Conservation (phyloP, 768 basidiomycete species). For the Boletus rufocinnamomeus region DNA sequence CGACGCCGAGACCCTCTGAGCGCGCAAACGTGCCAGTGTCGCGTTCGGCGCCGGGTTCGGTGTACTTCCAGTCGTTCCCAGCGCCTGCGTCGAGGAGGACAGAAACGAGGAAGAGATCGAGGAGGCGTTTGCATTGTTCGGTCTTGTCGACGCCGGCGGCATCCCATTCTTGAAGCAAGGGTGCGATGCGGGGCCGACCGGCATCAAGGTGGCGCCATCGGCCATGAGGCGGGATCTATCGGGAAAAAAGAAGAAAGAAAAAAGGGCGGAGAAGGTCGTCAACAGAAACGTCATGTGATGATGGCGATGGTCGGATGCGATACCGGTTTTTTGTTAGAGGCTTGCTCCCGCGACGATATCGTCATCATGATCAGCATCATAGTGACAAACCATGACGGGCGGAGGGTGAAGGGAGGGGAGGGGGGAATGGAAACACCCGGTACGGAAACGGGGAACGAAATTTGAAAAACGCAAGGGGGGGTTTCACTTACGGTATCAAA, state of each 20-base stretch:
- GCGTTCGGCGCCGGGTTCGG: slow-evolving; percentile 50
- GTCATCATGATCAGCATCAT: background rate
- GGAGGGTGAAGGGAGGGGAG: slow-evolving; percentile 6
- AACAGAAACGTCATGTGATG: slow-evolving; percentile 5
- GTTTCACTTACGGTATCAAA: slow-evolving; percentile 55
- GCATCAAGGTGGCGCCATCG: slow-evolving; percentile 89
- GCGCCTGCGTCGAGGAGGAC: slow-evolving; percentile 96
- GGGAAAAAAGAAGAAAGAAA: too few relatives aligned
- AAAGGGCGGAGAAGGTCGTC: background rate
- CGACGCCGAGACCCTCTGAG: slow-evolving; percentile 86
- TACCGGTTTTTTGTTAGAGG: too few relatives aligned
- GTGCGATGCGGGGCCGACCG: slow-evolving; percentile 60
- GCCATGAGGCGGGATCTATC: slow-evolving; percentile 82
- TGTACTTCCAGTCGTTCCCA: slow-evolving; percentile 78
- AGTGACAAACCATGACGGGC: background rate
- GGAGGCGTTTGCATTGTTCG: slow-evolving; percentile 69
- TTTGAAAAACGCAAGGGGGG: background rate
- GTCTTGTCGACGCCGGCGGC: slow-evolving; percentile 42
- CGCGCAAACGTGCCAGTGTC: slow-evolving; percentile 58
- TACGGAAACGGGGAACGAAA: background rate
- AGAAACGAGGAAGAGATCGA: slow-evolving; percentile 89
- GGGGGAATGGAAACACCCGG: background rate
- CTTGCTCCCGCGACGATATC: background rate
- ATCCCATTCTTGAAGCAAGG: slow-evolving; percentile 61
- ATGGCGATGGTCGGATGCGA: background rate